A percentile compares a stretch with the other conserved stretches of the same genome.
phyloP scores from a whole-genome alignment of 2,329 filamentous ascomycete genomes.

The Colletotrichum truncatum region DNA sequence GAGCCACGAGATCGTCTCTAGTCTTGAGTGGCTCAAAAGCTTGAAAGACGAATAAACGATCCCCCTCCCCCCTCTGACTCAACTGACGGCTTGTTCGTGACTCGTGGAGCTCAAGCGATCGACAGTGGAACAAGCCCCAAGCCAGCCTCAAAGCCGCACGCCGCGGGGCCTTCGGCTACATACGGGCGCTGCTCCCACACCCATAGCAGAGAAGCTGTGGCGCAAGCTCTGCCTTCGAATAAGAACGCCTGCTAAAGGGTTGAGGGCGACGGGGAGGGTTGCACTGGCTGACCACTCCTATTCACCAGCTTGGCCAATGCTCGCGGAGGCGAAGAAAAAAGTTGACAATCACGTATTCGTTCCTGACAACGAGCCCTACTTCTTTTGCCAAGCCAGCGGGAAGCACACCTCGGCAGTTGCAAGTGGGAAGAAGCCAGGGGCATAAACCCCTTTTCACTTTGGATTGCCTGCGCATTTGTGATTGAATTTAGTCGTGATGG shows the following conservation, averaged over 20 bases:
- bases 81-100: conserved; percentile 4
- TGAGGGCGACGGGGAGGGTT: too few species aligned
- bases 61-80: not conserved
- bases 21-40: not conserved
- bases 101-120: conserved; percentile 5
- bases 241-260: not conserved
- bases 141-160: too few species aligned
- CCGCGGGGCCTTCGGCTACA: not conserved
- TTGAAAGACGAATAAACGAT: not conserved
- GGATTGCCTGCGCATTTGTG: not conserved
- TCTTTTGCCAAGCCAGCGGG: not conserved
- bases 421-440: not conserved
- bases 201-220: not conserved
- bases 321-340: not conserved
- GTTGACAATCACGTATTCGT: not conserved
- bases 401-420: conserved; percentile 13
- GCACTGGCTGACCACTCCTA: not conserved
- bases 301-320: not conserved
- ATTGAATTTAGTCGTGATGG: not conserved
- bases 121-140: not conserved
- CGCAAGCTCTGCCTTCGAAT: not conserved
- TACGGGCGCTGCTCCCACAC: not conserved
- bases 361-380: not conserved
- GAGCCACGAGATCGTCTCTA: not conserved
- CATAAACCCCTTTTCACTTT: not conserved